Conservation (phyloP, 129 eudicot species). For the Tagetes patula region DNA sequence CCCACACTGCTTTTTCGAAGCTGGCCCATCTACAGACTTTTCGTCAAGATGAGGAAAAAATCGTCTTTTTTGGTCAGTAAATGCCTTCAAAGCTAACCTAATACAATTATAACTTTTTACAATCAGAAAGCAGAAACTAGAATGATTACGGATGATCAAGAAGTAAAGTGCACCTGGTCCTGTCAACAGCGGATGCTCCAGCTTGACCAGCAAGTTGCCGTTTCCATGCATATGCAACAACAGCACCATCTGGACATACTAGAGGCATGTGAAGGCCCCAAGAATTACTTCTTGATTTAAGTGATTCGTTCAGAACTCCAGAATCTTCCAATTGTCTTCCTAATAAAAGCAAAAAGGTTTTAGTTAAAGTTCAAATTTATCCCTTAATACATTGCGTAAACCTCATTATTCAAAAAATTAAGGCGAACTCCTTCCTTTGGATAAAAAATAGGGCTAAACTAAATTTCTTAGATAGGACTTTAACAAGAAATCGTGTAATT, state of each 20-base stretch:
- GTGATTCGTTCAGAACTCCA: constrained; percentile 92
- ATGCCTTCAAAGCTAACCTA: constrained; percentile 93
- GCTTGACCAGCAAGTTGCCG: constrained; percentile 99
- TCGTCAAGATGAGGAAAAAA: constrained; percentile 82
- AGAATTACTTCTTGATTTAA: constrained; percentile 89
- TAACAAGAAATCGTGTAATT: no score
- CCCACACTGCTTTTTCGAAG: constrained; percentile 62
- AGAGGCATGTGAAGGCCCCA: constrained; percentile 99
- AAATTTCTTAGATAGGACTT: no score
- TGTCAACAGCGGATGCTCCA: constrained; percentile 98
- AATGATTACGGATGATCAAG: constrained; percentile 15
- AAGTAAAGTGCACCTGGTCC: constrained; percentile 61
- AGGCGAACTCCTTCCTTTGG: no score
- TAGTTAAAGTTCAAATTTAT: background rate
- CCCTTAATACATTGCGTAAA: background rate
- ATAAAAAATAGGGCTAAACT: no score
- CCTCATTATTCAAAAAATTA: no score
- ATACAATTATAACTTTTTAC: background rate
- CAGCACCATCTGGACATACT: constrained; percentile 99
- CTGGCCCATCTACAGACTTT: constrained; percentile 39
- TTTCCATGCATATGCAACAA: constrained; percentile 99
- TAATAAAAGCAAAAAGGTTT: constrained; percentile 32
- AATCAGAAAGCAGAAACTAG: background rate
- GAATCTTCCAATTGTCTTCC: constrained; percentile 95
- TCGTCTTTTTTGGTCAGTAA: constrained; percentile 81